Base-by-base conservation (phyloP, 139 green algal genomes). In the Closterium sp. region DNA sequence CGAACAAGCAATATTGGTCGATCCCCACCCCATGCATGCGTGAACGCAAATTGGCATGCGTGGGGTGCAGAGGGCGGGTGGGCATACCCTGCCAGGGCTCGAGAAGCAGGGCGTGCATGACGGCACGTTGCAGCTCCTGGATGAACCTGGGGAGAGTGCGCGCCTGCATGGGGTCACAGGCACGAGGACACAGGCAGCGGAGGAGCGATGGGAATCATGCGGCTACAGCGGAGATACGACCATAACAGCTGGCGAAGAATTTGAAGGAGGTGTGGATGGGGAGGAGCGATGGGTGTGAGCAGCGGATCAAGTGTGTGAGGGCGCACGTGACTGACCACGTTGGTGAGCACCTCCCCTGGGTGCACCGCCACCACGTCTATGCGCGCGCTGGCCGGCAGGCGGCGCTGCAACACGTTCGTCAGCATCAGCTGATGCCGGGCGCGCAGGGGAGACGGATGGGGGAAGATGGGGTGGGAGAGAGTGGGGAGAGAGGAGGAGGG, bases 301-400 rank as follows among this genome's bases (percentile, higher is more conserved):
- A 50, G 38, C 38, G 13, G 38, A 90, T 17, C 0, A 28, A 31
- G 42, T 90, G 42, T 31, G 34, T 38, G 32, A 38, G 32, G 32
- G 32, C 3, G 32, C 38, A 50, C 7, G 38, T 11, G 38, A 89
- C 89, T 92, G 22, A 94, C 91, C 88, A 94, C 91, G 32, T 94
- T 92, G 45, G 91, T 94, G 21, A 93, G 79, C 50, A 94, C 91
- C 88, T 93, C 89, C n/a, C 91, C 91, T 11, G 91, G 91, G 45
- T 94, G 88, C 70, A 94, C 91, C 1, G 91, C 91, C 9, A 94
- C 22, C 22, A 94, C 38, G 31, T 94, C 91, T 4, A 94, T 29
- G 30, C 11, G 19, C 1, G 70, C 27, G 89, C 29, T 31, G 19
- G 28, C n/a, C 9, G 91, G 89, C 27, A 94, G 31, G 9, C 38